Percentiles rank a stretch among this genome's conserved stretches.
Conservation (phyloP, 163 green algal species). For the Coccomyxa subellipsoidea region DNA sequence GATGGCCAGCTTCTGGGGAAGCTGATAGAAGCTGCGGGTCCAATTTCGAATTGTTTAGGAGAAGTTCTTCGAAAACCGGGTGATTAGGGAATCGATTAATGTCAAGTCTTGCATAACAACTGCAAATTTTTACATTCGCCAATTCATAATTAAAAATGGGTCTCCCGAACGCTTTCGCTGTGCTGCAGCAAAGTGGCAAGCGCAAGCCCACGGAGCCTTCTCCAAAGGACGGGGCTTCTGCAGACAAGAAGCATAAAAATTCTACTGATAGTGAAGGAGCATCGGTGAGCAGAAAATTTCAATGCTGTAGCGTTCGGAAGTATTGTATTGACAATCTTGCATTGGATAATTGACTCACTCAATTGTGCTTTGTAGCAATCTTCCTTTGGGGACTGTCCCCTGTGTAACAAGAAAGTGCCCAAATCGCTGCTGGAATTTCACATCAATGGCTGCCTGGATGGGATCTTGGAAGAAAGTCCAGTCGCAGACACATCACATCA, state of each 20-base stretch:
- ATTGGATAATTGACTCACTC: no score
- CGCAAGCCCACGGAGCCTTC: neutral
- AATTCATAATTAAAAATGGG: neutral
- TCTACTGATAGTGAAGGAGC: neutral
- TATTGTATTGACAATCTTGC: no score
- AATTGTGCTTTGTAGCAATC: constrained; percentile 8
- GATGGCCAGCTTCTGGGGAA: neutral
- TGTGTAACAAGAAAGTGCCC: neutral
- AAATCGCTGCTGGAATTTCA: neutral
- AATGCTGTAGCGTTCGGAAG: no score
- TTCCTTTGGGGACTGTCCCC: neutral
- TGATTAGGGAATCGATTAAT: no score
- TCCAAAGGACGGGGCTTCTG: neutral
- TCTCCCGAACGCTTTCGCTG: neutral
- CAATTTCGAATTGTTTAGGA: no score
- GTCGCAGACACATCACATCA: neutral
- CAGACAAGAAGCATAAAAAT: neutral
- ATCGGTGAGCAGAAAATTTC: no score
- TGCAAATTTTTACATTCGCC: neutral
- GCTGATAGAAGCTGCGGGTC: neutral
- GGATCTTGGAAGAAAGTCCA: neutral
- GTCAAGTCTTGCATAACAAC: neutral
- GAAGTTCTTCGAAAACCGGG: no score
- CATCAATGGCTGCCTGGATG: constrained; percentile 9
- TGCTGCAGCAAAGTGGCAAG: neutral